Evolutionary conservation across 352 stramenopile species (phyloP).

Genomic region (Hyaloperonospora arabidopsidis): DNA sequence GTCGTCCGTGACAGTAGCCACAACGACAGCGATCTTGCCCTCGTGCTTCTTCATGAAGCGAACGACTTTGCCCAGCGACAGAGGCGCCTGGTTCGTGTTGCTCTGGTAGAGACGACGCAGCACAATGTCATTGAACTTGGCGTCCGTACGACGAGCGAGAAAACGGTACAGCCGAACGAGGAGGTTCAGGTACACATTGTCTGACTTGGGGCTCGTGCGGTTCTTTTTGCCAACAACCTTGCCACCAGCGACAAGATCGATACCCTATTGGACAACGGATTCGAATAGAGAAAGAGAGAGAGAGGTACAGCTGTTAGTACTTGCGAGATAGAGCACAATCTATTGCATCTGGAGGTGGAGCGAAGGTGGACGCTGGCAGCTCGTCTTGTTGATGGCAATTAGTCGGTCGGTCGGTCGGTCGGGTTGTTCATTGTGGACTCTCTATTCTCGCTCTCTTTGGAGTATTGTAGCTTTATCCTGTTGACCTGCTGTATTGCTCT

Average conservation of each 20-base stretch:
- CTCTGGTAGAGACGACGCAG: constrained; percentile 99
- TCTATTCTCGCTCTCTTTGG: neutral
- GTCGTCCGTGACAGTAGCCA: constrained; percentile 98
- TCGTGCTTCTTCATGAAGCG: constrained; percentile 99
- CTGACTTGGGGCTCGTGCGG: constrained; percentile 95
- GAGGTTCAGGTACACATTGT: constrained; percentile 99
- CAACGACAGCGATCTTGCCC: constrained; percentile 96
- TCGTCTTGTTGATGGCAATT: neutral
- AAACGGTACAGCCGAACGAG: constrained; percentile 96
- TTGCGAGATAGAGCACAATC: neutral
- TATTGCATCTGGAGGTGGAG: neutral
- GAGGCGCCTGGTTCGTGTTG: constrained; percentile 97
- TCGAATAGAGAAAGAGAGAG: too few relatives aligned
- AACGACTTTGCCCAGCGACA: constrained; percentile 93
- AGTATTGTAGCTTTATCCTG: neutral
- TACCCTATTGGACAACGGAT: constrained; percentile 76
- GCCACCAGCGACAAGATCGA: constrained; percentile 98
- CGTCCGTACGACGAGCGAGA: constrained; percentile 95
- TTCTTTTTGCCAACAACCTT: constrained; percentile 97
- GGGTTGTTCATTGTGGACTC: too few relatives aligned
- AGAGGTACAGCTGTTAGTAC: too few relatives aligned
- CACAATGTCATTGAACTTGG: constrained; percentile 97
- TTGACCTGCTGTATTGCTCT: constrained; percentile 18
- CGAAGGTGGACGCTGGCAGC: constrained; percentile 1
- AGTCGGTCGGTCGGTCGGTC: neutral